phyloP scores from a whole-genome alignment of 2,329 filamentous ascomycete species.

The Fusarium vanettenii region DNA sequence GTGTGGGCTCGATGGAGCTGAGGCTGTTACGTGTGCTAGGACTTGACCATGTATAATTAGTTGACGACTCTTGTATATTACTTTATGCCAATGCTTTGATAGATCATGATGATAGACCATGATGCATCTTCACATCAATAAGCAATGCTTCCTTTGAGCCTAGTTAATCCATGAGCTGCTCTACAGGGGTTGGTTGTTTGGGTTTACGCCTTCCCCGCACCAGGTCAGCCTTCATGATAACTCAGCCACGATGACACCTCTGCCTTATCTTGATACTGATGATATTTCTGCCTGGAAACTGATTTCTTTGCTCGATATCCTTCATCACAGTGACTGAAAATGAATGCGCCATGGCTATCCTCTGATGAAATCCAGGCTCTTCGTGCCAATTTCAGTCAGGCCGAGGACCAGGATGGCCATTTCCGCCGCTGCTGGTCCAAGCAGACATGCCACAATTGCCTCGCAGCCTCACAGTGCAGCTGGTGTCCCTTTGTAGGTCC shows the following conservation, averaged over 20 bases:
- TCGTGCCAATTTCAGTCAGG: conserved; percentile 47
- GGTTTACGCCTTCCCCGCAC: conserved; percentile 23
- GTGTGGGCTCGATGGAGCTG: neutral
- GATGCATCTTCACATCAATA: neutral
- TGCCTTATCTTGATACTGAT: neutral
- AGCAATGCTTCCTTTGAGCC: neutral
- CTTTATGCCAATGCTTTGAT: neutral
- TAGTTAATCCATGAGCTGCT: neutral
- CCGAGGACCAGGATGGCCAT: conserved; percentile 50
- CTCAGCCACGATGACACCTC: conserved; percentile 5
- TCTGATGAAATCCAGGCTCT: conserved; percentile 19
- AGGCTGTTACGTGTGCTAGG: neutral
- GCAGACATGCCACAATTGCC: conserved; percentile 61
- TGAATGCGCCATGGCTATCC: conserved; percentile 21
- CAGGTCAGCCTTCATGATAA: neutral
- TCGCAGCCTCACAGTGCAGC: conserved; percentile 57
- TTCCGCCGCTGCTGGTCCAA: conserved; percentile 63
- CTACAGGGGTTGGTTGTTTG: conserved; percentile 23
- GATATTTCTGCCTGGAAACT: neutral
- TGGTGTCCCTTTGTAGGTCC: conserved; percentile 65
- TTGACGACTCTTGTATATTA: conserved; percentile 4
- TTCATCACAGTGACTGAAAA: neutral
- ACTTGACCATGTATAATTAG: conserved; percentile 11
- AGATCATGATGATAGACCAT: conserved; percentile 4
- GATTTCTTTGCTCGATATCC: neutral